phyloP scores from a whole-genome alignment of 2,329 filamentous ascomycete genomes.

The Aspergillus aculeatinus region DNA sequence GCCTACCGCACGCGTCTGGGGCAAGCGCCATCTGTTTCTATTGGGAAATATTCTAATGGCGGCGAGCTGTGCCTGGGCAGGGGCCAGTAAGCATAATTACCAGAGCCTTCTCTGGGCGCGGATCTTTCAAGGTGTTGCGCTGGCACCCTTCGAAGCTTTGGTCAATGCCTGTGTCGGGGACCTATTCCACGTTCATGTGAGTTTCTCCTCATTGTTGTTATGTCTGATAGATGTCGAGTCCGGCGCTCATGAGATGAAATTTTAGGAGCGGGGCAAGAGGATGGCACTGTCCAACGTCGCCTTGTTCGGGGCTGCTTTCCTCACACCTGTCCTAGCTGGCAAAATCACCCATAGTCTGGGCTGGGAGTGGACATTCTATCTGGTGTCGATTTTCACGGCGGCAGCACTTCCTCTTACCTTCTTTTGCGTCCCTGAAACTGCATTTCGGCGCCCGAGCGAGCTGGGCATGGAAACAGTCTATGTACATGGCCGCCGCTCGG shows the following conservation, averaged over 20 bases:
- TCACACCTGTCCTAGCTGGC: slow-evolving; percentile 86
- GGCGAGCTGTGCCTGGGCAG: slow-evolving; percentile 74
- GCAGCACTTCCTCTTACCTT: slow-evolving; percentile 68
- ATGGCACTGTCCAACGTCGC: slow-evolving; percentile 79
- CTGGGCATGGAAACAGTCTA: slow-evolving; percentile 68
- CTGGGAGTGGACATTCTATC: slow-evolving; percentile 88
- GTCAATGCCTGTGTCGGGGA: slow-evolving; percentile 89
- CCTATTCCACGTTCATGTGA: slow-evolving; percentile 81
- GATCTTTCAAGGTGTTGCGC: slow-evolving; percentile 79
- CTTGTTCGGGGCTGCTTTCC: slow-evolving; percentile 69
- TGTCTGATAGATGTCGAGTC: not conserved
- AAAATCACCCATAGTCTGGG: slow-evolving; percentile 74
- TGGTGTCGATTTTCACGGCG: slow-evolving; percentile 80
- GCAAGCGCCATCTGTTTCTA: slow-evolving; percentile 85
- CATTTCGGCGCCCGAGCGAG: slow-evolving; percentile 65
- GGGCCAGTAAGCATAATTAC: slow-evolving; percentile 66
- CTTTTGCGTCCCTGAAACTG: slow-evolving; percentile 81
- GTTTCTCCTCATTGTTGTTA: slow-evolving; percentile 26
- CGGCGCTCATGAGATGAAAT: not conserved
- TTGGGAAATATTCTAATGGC: slow-evolving; percentile 73
- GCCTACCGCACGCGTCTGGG: slow-evolving; percentile 84
- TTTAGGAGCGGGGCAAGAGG: slow-evolving; percentile 69
- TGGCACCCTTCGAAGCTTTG: slow-evolving; percentile 85
- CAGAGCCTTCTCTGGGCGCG: slow-evolving; percentile 72
- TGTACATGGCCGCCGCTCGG: slow-evolving; percentile 25